Evolutionary conservation across 371 early-diverging fungal species (phyloP).

Genomic region (Mortierella sp.): DNA sequence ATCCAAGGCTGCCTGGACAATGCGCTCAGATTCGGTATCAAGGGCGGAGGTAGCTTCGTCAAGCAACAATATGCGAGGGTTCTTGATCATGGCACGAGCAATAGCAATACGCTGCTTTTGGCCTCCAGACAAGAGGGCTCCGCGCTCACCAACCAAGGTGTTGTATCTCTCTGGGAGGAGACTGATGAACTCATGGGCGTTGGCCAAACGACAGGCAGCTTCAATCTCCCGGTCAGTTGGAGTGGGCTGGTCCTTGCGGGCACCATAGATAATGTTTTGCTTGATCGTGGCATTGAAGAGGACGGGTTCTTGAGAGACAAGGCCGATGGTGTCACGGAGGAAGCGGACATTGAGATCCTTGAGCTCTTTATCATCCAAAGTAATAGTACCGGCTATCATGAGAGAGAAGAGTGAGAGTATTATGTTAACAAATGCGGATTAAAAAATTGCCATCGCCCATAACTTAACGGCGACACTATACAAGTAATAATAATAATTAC

Average conservation of each 20-base stretch:
- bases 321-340: constrained; percentile 85
- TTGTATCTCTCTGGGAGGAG: constrained; percentile 80
- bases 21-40: constrained; percentile 89
- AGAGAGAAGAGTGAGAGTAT: no score
- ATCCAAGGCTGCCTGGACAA: constrained; percentile 92
- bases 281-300: constrained; percentile 88
- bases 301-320: constrained; percentile 92
- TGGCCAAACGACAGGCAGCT: constrained; percentile 75
- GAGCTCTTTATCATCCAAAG: constrained; percentile 80
- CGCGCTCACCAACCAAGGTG: constrained; percentile 85
- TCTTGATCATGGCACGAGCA: constrained; percentile 91
- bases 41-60: constrained; percentile 97
- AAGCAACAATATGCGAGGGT: constrained; percentile 87
- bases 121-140: constrained; percentile 86
- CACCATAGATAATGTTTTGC: constrained; percentile 83
- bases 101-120: constrained; percentile 90
- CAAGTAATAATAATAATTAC: no score
- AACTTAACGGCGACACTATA: no score
- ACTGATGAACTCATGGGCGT: constrained; percentile 84
- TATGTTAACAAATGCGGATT: no score
- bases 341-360: constrained; percentile 77
- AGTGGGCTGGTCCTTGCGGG: constrained; percentile 64
- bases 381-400: constrained; percentile 68
- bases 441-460: no score
- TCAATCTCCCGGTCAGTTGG: constrained; percentile 61